phyloP scores from a whole-genome alignment of 225 moss, liverwort and hornwort genomes.

The Neckera pumila region DNA sequence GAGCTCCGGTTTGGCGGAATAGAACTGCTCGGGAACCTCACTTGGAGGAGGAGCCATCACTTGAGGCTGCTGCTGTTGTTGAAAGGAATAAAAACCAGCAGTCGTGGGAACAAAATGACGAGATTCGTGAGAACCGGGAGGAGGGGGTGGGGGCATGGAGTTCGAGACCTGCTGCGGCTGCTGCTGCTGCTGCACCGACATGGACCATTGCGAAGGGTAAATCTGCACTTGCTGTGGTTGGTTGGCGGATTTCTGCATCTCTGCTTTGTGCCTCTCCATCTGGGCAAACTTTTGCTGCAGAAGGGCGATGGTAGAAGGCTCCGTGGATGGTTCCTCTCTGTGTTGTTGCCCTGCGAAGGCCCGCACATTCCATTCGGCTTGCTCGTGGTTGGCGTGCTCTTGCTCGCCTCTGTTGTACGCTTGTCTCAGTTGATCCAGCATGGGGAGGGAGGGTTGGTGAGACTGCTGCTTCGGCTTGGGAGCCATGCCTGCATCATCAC shows the following conservation, averaged over 20 bases:
- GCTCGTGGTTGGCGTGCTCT: constrained; percentile 6
- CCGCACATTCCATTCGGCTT: not conserved
- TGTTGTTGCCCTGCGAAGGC: not conserved
- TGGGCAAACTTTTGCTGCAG: constrained; percentile 59
- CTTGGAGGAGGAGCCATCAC: not conserved
- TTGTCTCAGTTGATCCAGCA: constrained; percentile 47
- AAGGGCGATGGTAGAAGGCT: constrained; percentile 44
- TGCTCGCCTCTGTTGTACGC: constrained; percentile 21
- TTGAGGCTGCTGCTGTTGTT: constrained; percentile 5
- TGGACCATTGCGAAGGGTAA: constrained; percentile 43
- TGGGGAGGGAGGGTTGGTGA: constrained; percentile 16
- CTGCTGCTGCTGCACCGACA: constrained; percentile 32
- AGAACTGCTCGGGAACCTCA: constrained; percentile 17
- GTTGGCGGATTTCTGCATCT: constrained; percentile 32
- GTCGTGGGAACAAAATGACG: constrained; percentile 6
- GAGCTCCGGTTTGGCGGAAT: constrained; percentile 4
- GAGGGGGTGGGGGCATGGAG: constrained; percentile 14
- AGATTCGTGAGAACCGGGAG: constrained; percentile 5
- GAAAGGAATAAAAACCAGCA: constrained; percentile 17
- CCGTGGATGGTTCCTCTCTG: constrained; percentile 15
- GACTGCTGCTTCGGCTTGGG: constrained; percentile 23
- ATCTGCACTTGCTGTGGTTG: constrained; percentile 40
- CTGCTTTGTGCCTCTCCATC: constrained; percentile 49
- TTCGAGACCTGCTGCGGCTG: constrained; percentile 4
- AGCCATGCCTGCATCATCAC: constrained; percentile 25